Evolutionary conservation across 345 rosid genomes (phyloP), one percentile per base, ranked within the genome.

Genomic region (Hibiscus syriacus): DNA sequence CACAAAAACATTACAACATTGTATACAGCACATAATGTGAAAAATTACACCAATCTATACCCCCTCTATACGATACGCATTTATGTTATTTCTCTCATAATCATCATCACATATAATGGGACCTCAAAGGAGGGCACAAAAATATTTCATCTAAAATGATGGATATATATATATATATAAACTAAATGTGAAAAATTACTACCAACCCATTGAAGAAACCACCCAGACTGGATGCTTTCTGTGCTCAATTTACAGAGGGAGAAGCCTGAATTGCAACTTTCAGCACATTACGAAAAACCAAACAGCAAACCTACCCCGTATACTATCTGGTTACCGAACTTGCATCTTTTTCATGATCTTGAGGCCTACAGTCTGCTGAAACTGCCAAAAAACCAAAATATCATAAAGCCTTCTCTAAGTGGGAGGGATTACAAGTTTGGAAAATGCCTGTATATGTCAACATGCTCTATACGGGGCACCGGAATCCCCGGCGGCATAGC

Each of bases 241-340:
- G 71, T 73, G 82, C 76, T 81, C 87, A 70, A 84, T 87, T 74
- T 87, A 87, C 86, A 81, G 62, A 52, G 56, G 66, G 69, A 69
- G 61, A 16, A 61, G 26, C 71, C 67, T 75, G 16, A 58, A 67
- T 68, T 72, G 70, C 64, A 73, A 60, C 74, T 64, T 49, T 16
- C 49, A 53, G 66, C 82, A 46, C 72, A 70, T 54, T 53, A 72
- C 57, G 52, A 62, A 60, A 66, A 70, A 34, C n/a, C 66, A 39
- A 38, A n/a, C n/a, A n/a, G 30, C 56, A 43, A 56, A 72, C 68
- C 80, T 73, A 60, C 9, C 49, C 72, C 77, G 57, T 58, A 69
- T 59, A 73, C 76, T 71, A 78, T 76, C 75, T 62, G 58, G 69
- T 55, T 76, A n/a, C 77, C 56, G 13, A 79, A 26, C 74, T 69